Conservation (phyloP, 805 yeast genomes). For the Blastobotrys terrestris region DNA sequence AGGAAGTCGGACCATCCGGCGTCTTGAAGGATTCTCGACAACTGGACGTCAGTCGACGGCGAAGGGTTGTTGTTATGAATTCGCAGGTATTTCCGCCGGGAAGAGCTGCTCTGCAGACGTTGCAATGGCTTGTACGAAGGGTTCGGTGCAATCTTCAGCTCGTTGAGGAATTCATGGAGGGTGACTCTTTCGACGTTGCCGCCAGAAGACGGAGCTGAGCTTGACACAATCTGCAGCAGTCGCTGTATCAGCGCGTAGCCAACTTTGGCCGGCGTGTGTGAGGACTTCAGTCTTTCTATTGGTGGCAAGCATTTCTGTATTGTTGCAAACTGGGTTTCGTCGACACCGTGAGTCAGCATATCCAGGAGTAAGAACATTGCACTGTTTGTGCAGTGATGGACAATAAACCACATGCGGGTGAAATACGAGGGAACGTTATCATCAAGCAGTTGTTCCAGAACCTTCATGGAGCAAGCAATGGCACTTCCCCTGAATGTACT, state of each 20-base stretch:
- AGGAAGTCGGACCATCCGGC: neutral
- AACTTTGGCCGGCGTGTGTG: neutral
- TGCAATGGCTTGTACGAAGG: neutral
- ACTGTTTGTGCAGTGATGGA: neutral
- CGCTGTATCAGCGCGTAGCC: neutral
- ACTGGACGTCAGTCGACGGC: neutral
- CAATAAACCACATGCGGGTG: neutral
- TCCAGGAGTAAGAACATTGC: conserved; percentile 1
- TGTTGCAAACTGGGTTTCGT: neutral
- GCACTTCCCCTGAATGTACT: neutral
- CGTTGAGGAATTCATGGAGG: neutral
- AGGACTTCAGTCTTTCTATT: neutral
- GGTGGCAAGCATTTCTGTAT: neutral
- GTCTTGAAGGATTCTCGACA: neutral
- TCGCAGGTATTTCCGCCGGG: neutral
- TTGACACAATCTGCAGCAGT: neutral
- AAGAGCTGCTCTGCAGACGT: neutral
- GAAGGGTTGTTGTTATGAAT: neutral
- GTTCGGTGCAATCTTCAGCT: neutral
- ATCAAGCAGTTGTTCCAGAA: neutral
- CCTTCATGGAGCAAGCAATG: neutral
- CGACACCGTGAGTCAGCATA: neutral
- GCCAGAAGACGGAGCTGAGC: neutral
- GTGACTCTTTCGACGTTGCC: neutral
- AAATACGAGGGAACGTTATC: neutral